phyloP scores from a whole-genome alignment of 768 basidiomycete species.

The Amanita muscaria region DNA sequence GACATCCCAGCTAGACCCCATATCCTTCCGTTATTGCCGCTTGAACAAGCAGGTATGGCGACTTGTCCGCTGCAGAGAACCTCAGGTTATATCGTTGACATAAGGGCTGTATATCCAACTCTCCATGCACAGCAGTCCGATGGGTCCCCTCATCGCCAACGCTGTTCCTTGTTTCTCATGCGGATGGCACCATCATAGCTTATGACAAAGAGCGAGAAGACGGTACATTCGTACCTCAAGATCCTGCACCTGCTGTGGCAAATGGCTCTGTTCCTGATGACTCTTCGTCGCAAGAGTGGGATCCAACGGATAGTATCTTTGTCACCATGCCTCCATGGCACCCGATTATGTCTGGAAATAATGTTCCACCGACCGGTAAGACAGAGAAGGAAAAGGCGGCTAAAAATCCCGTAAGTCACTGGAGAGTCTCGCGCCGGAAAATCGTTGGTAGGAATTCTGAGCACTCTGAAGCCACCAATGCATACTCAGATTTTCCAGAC shows the following conservation, averaged over 20 bases:
- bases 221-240: conserved; percentile 58
- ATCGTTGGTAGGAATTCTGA: conserved; percentile 53
- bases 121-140: conserved; percentile 80
- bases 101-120: conserved; percentile 70
- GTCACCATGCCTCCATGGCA: conserved; percentile 87
- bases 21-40: conserved; percentile 74
- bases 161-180: conserved; percentile 80
- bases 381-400: conserved; percentile 62
- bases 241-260: conserved; percentile 32
- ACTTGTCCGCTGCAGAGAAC: neutral
- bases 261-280: conserved; percentile 22
- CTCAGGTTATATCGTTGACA: neutral
- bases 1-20: conserved; percentile 48
- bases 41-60: conserved; percentile 67
- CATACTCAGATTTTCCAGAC: conserved; percentile 33
- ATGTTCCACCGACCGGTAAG: conserved; percentile 26
- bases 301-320: conserved; percentile 65
- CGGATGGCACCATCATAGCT: conserved; percentile 81
- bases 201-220: conserved; percentile 92
- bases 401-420: conserved; percentile 89
- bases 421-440: conserved; percentile 65
- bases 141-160: conserved; percentile 81
- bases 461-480: neutral
- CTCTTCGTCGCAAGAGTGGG: conserved; percentile 48
- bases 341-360: conserved; percentile 43